Conservation (phyloP, 2,329 filamentous ascomycete genomes). For the Fusarium bactridioides region DNA sequence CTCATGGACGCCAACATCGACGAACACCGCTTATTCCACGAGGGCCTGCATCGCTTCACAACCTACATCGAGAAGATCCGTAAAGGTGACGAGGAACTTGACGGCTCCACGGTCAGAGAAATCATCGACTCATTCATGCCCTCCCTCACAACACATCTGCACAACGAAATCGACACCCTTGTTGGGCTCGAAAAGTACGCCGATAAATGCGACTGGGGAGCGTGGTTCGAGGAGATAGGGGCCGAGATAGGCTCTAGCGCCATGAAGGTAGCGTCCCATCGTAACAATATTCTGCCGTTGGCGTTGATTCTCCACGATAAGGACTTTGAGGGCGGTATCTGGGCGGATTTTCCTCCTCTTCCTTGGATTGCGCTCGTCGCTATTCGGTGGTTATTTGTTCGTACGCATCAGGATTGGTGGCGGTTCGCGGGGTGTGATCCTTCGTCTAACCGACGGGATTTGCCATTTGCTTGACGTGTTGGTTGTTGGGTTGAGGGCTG, state of each 20-base stretch:
- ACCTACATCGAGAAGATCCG: slow-evolving; percentile 45
- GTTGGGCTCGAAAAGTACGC: slow-evolving; percentile 45
- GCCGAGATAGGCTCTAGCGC: slow-evolving; percentile 13
- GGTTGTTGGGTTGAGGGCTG: background rate
- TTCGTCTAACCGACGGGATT: slow-evolving; percentile 42
- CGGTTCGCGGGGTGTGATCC: slow-evolving; percentile 46
- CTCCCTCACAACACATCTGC: slow-evolving; percentile 47
- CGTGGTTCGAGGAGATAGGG: slow-evolving; percentile 39
- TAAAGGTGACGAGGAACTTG: slow-evolving; percentile 41
- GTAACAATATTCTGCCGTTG: slow-evolving; percentile 36
- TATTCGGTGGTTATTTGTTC: slow-evolving; percentile 46
- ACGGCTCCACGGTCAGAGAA: slow-evolving; percentile 39
- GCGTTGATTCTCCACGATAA: slow-evolving; percentile 41
- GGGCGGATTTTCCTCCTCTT: slow-evolving; percentile 39
- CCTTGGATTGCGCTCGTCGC: slow-evolving; percentile 41
- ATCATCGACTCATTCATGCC: slow-evolving; percentile 44
- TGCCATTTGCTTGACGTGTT: slow-evolving; percentile 46
- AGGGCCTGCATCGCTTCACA: slow-evolving; percentile 45
- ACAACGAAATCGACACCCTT: slow-evolving; percentile 50
- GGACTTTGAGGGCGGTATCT: slow-evolving; percentile 39
- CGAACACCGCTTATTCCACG: slow-evolving; percentile 52
- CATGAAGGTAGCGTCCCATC: slow-evolving; percentile 28
- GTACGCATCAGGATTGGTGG: slow-evolving; percentile 48
- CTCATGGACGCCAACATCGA: slow-evolving; percentile 53
- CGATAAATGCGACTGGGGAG: slow-evolving; percentile 47